Evolutionary conservation across 2,329 filamentous ascomycete species (phyloP), one percentile per base, ranked within the genome.

Genomic region (Cordyceps cicadae): DNA sequence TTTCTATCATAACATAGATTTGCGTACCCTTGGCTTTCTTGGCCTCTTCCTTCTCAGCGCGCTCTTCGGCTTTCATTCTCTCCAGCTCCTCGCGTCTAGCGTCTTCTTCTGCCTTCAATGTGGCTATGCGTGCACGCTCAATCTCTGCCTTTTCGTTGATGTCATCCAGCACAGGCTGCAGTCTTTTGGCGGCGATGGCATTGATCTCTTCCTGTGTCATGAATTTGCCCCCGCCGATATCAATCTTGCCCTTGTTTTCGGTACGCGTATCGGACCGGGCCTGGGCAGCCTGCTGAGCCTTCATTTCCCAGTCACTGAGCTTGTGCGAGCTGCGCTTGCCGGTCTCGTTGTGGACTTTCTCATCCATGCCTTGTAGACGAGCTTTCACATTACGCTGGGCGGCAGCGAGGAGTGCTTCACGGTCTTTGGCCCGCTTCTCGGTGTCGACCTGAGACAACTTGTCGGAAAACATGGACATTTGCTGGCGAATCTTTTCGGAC

Each of bases 311-410:
- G 57, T 92, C 85, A 29, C 83, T 86, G 66, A 87, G 77, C 67
- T 87, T 83, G 1, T 85, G 81, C 14, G 87, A 84, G 0, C 85
- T 84, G 32, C 88, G 80, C 69, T 87, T 87, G 61, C 91, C 91
- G 1, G 89, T 93, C 58, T 93, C 83, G 15, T 83, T 80, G 65
- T 87, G 90, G 14, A 96, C 83, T 67, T 86, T 87, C 70, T 92
- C 85, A 63, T 97, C 93, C 79, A 97, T 92, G 46, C 82, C 83
- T 63, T 89, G 85, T 65, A 97, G 82, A 48, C 84, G 85, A 21
- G 86, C 86, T 65, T 87, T 85, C n/a, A 97, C 93, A 66, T 96
- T 96, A 50, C 88, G 86, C 69, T 92, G 89, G 1, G 93, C 93
- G 3, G 86, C 86, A 11, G 88, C 88, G 64, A 96, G 78, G 1